Evolutionary conservation across 148 eudicot species (phyloP).

Genomic region (Camellia granthamiana): DNA sequence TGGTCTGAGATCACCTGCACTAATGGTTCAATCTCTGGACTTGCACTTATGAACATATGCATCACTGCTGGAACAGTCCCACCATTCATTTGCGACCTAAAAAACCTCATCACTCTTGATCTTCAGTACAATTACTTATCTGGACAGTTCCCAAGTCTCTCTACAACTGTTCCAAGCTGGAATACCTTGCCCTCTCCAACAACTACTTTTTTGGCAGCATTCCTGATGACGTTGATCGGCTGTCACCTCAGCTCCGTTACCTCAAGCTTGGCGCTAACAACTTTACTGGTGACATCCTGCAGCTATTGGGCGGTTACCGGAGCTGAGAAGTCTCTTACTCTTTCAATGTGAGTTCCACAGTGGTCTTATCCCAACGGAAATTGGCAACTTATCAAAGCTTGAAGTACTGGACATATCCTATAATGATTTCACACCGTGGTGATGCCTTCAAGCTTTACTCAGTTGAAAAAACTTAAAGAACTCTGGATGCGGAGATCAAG

Average conservation of each 20-base stretch:
- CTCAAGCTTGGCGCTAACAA: slow-evolving; percentile 15
- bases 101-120: slow-evolving; percentile 16
- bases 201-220: slow-evolving; percentile 28
- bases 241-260: slow-evolving; percentile 11
- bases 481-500: slow-evolving; percentile 4
- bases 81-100: too few species aligned
- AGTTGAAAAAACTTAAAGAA: neutral
- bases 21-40: slow-evolving; percentile 15
- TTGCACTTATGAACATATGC: too few species aligned
- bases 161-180: slow-evolving; percentile 37
- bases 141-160: slow-evolving; percentile 32
- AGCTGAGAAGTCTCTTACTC: neutral
- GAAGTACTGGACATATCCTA: neutral
- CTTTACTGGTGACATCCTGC: slow-evolving; percentile 23
- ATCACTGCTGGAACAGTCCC: too few species aligned
- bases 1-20: slow-evolving; percentile 43
- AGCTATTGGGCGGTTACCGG: slow-evolving; percentile 12
- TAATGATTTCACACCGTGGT: neutral
- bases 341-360: neutral
- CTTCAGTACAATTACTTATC: slow-evolving; percentile 24
- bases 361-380: neutral
- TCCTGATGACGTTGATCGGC: slow-evolving; percentile 28
- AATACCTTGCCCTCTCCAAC: slow-evolving; percentile 28
- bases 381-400: neutral
- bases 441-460: slow-evolving; percentile 1